These are phyloP conservation scores for Paraglomus occultum DNA, from an alignment of 192 early-diverging fungal species.

Conservation along the genomic window DNA sequence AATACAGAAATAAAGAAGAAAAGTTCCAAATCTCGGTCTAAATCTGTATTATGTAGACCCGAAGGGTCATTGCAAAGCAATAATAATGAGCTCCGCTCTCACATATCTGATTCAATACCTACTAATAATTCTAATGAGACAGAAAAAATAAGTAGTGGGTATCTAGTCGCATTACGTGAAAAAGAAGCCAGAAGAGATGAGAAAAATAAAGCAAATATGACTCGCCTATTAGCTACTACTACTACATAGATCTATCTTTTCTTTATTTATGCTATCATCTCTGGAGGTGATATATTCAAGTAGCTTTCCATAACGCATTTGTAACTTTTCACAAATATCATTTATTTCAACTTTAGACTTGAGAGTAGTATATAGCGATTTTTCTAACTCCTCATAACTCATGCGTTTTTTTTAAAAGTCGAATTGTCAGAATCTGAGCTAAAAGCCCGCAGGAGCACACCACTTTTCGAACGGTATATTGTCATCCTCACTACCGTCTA, in stretches of 20 bases:
- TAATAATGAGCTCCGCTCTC: neutral
- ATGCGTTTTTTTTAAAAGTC: neutral
- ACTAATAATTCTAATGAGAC: neutral
- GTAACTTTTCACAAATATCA: slow-evolving; percentile 1
- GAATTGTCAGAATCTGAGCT: slow-evolving; percentile 6
- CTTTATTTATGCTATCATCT: neutral
- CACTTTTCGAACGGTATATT: neutral
- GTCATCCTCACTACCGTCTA: no score
- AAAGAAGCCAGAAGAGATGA: slow-evolving; percentile 6
- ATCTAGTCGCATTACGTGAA: neutral
- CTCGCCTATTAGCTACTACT: slow-evolving; percentile 4
- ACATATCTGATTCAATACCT: slow-evolving; percentile 21
- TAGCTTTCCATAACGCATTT: slow-evolving; percentile 4
- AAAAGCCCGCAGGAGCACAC: slow-evolving; percentile 3
- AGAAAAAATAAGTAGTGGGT: slow-evolving; percentile 1
- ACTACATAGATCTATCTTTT: slow-evolving; percentile 7
- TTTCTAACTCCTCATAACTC: neutral
- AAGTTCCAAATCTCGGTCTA: slow-evolving; percentile 24
- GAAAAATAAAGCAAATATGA: slow-evolving; percentile 2
- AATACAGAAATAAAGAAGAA: slow-evolving; percentile 25
- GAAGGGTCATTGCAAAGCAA: neutral
- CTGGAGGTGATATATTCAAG: neutral
- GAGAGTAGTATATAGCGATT: slow-evolving; percentile 1
- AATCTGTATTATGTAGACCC: neutral
- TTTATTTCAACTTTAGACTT: neutral